Evolutionary conservation across 176 grass and related monocot species (phyloP), one percentile per base, ranked within the genome.

Genomic region (Pharus latifolius): DNA sequence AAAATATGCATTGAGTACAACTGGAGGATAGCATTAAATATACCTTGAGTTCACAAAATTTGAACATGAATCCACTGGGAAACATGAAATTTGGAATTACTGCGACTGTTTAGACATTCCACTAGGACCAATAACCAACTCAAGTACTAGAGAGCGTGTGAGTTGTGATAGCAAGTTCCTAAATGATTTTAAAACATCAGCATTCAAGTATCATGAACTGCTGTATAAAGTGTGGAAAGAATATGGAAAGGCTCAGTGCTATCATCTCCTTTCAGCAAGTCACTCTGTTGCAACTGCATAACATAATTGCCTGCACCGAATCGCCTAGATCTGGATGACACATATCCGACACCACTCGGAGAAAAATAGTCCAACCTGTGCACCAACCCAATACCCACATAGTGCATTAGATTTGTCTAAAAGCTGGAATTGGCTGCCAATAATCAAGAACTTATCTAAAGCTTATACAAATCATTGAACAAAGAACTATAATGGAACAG

Each of bases 21-120:
- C n/a, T n/a, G n/a, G n/a, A n/a, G n/a, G n/a, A n/a, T n/a, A n/a
- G n/a, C n/a, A 5, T 38, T 5, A 15, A 66, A 34, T 31, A 60
- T 81, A 87, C 84, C 84, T 87, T 87, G 20, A 87, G 64, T 49
- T 81, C 56, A 75, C 61, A 58, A 87, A 77, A 38, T 77, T 87
- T 41, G 78, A 70, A 87, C 72, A 87, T 38, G 84, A 64, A 81
- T 87, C 84, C 57, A 87, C 70, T 14, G 83, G 50, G 56, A 72
- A 81, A 72, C 69, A 87, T 24, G 77, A 71, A 31, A 65, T 28
- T 29, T 74, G 52, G n/a, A n/a, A n/a, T 26, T 30, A 45, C 15
- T 60, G 45, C 40, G 70, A 41, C 17, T 73, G 79, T n/a, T 52
- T 72, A 51, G 71, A 53, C 53, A 69, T 48, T 35, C 40, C 4